Base-by-base conservation (phyloP, 805 yeast species). In the Candida multigemmis region DNA sequence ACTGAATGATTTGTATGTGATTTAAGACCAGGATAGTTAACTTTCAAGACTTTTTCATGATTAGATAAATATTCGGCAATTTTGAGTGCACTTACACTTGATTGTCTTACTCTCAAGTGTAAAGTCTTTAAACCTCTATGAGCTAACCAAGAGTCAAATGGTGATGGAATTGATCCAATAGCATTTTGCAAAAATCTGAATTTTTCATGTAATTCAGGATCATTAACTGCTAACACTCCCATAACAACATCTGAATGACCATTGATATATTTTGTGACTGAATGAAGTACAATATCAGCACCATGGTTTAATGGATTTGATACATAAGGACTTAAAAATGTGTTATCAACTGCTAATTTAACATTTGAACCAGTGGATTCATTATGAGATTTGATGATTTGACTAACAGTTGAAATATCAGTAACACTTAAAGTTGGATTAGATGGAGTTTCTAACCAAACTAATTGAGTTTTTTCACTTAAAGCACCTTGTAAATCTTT, bases 241-340 rank as follows among this genome's bases (percentile, higher is more conserved):
- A 83, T 71, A 27, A 84, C 91, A 13, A 84, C 94, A 49, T 84
- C 94, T 14, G 93, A 81, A 61, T 84, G 95, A 39, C 95, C 95
- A 48, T 83, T 84, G 58, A 84, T 76, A 65, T 81, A 85, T 58
- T 84, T 84, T 47, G 95, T 82, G 35, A 83, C 93, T 11, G 91
- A 80, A 61, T 84, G 94, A 23, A 81, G 79, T 26, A 84, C 93
- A 35, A 83, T 71, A 47, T 84, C 94, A 30, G 91, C 94, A 40
- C 95, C 94, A 41, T 66, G 76, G 36, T 56, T 61, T 50, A 84
- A 68, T 38, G 94, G 95, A 65, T 81, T 83, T 38, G 86, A 83
- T 45, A 83, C 60, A 62, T 83, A 83, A 46, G 94, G 94, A 11
- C 91, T 79, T 49, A 82, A 60, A 69, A 83, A 84, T 22, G 94